phyloP scores from a whole-genome alignment of 2,329 filamentous ascomycete genomes.

The Penicillium oxalicum region DNA sequence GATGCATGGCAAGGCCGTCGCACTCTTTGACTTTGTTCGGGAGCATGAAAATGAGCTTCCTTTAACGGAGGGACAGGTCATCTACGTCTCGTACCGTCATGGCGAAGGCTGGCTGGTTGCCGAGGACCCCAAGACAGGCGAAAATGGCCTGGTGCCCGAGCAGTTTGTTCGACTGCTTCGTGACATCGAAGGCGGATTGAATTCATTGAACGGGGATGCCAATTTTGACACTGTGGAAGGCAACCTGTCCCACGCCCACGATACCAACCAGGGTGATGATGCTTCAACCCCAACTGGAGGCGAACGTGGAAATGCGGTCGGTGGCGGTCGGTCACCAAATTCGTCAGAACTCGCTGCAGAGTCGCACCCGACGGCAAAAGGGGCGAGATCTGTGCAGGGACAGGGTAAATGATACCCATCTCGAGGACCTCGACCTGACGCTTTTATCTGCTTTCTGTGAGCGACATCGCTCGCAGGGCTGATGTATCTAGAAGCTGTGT shows the following conservation, averaged over 20 bases:
- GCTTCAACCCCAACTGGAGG: constrained; percentile 28
- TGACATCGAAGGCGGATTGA: constrained; percentile 87
- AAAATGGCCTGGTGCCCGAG: constrained; percentile 91
- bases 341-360: constrained; percentile 2
- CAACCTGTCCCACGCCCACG: constrained; percentile 50
- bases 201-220: constrained; percentile 57
- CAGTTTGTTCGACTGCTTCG: constrained; percentile 89
- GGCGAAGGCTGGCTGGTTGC: constrained; percentile 97
- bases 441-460: too few species aligned
- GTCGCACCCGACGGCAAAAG: constrained; percentile 4
- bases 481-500: too few species aligned
- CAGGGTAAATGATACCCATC: too few species aligned
- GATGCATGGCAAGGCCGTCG: constrained; percentile 94
- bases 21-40: constrained; percentile 87
- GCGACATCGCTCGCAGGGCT: too few species aligned
- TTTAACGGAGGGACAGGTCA: constrained; percentile 87
- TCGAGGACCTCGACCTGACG: too few species aligned
- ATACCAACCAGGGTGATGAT: constrained; percentile 39
- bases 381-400: neutral
- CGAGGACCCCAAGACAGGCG: constrained; percentile 86
- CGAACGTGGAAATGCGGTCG: constrained; percentile 13
- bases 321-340: constrained; percentile 3
- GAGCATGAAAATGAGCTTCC: constrained; percentile 97
- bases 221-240: constrained; percentile 42
- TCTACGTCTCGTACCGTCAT: constrained; percentile 92